Base-by-base conservation (phyloP, 306 rosid genomes). In the Cicer cuneatum region DNA sequence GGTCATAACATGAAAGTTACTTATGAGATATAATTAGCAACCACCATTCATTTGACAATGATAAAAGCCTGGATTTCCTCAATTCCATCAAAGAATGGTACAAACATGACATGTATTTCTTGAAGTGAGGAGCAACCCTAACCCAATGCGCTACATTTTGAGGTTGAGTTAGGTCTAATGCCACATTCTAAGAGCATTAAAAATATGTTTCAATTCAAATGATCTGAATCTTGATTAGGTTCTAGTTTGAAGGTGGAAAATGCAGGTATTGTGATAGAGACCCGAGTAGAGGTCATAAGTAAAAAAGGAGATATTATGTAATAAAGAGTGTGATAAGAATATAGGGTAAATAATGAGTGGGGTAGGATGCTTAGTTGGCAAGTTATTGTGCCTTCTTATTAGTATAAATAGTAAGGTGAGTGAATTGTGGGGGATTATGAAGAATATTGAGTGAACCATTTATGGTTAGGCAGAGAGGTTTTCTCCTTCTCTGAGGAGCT, bases 21-120 rank as follows among this genome's bases (percentile, higher is more conserved):
- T 24, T 13, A 39, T 29, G 43, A 58, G 10, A 60, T 8, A 57
- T 10, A 6, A 9, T 14, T 45, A 74, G 68, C 11, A 37, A 58
- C 73, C 73, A 62, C 43, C 35, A 29, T 10, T 42, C 60, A 61
- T 49, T 81, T 48, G 38, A 62, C 52, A 76, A 46, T 53, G 80
- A 68, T 5, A 67, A 70, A 59, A 66, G 35, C 54, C 64, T 48
- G 6, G 38, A 66, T 60, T 7, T 54, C 46, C 67, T 37, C 37
- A n/a, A 47, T 6, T 52, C 45, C 16, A 78, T 9, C 35, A 49
- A 16, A 47, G 1, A 78, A 63, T 5, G 47, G 5, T 33, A 12
- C 59, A 37, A 57, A 19, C 39, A 47, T 19, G 51, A 8, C 1
- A 45, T 40, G 60, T 68, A 59, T n/a, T 49, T 6, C 21, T 14